Evolutionary conservation across 2,329 filamentous ascomycete species (phyloP).

Genomic region (Penicillium sp.): DNA sequence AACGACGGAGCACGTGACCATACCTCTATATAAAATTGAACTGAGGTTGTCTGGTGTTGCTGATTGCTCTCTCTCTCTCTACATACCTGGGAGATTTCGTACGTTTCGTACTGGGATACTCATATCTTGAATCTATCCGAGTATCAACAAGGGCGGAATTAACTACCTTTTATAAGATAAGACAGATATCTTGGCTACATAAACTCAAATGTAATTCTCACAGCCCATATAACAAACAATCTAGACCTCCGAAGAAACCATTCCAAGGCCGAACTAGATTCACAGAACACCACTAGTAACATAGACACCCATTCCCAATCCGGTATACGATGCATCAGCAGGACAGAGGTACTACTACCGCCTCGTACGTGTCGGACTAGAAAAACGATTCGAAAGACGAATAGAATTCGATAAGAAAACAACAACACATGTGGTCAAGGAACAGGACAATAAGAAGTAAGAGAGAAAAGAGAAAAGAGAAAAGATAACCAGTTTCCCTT

Average conservation of each 20-base stretch:
- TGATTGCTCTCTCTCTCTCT: neutral
- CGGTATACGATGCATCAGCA: constrained; percentile 1
- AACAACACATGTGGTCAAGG: constrained; percentile 18
- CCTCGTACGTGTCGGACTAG: neutral
- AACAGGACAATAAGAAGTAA: constrained; percentile 20
- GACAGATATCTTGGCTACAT: neutral
- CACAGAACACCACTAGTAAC: neutral
- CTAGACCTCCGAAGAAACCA: neutral
- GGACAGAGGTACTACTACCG: constrained; percentile 1
- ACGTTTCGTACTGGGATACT: neutral
- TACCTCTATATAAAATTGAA: too few relatives aligned
- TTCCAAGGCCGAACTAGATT: neutral
- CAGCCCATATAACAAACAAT: neutral
- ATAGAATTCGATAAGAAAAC: constrained; percentile 10
- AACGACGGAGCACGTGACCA: too few relatives aligned
- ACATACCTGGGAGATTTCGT: neutral
- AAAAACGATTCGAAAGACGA: constrained; percentile 6
- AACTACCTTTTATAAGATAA: neutral
- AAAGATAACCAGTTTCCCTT: constrained; percentile 20
- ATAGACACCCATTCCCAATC: neutral
- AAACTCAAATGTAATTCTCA: neutral
- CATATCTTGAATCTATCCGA: neutral
- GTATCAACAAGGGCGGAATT: neutral
- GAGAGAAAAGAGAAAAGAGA: constrained; percentile 15
- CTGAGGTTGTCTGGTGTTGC: too few relatives aligned